These are phyloP conservation scores for Chamaecrista fasciculata DNA, from an alignment of 306 rosid species.

Conservation along the genomic window DNA sequence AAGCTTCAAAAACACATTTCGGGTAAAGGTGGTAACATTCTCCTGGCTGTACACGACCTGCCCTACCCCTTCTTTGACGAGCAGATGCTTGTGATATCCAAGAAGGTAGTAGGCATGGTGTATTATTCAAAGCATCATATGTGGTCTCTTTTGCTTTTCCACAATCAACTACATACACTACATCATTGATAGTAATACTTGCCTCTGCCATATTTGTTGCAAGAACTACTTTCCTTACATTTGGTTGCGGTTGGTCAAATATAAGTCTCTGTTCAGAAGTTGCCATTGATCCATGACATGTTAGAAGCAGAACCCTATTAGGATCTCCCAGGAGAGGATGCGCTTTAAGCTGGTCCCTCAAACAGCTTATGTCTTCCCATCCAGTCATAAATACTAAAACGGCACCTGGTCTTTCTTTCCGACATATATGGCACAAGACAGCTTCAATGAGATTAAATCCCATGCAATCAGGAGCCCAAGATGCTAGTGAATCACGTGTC, in stretches of 20 bases:
- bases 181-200: constrained; percentile 90
- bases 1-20: constrained; percentile 79
- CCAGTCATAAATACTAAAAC: constrained; percentile 96
- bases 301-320: constrained; percentile 80
- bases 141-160: constrained; percentile 99
- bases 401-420: constrained; percentile 93
- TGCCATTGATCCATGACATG: constrained; percentile 99
- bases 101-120: constrained; percentile 92
- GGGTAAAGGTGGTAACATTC: constrained; percentile 97
- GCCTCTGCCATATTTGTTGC: constrained; percentile 99
- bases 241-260: constrained; percentile 82
- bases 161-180: constrained; percentile 91
- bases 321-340: constrained; percentile 98
- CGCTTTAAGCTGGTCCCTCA: constrained; percentile 90
- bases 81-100: constrained; percentile 99
- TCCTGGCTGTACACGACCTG: constrained; percentile 98
- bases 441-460: constrained; percentile 98
- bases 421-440: constrained; percentile 91
- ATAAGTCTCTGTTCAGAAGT: constrained; percentile 95
- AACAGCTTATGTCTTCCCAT: constrained; percentile 95
- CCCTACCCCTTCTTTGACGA: constrained; percentile 96
- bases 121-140: constrained; percentile 94
- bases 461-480: constrained; percentile 85
- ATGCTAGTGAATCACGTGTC: constrained; percentile 81
- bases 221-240: constrained; percentile 84